Percentiles rank a stretch among this genome's conserved stretches.
Evolutionary conservation across 1,139 yeast genomes (phyloP).

Genomic region (Schwanniomyces etchellsii): DNA sequence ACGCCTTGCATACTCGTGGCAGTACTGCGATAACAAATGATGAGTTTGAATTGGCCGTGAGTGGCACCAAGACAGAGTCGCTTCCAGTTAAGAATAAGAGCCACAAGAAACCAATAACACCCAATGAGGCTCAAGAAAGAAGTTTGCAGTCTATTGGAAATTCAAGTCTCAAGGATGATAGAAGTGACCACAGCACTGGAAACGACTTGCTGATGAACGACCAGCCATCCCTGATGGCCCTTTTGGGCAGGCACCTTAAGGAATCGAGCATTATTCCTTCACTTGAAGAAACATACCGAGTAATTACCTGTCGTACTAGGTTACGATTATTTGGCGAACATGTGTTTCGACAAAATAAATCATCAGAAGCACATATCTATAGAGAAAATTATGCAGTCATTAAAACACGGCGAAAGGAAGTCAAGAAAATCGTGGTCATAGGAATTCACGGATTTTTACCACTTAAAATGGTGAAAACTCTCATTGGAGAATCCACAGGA

Average conservation of each 20-base stretch:
- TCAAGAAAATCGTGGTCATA: conserved; percentile 35
- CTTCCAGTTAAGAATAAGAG: conserved; percentile 34
- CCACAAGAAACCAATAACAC: conserved; percentile 29
- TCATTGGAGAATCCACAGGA: conserved; percentile 46
- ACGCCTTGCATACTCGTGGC: conserved; percentile 26
- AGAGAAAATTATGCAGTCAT: conserved; percentile 12
- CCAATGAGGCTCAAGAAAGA: conserved; percentile 32
- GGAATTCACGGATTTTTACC: conserved; percentile 53
- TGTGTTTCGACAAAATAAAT: conserved; percentile 20
- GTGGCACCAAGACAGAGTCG: conserved; percentile 33
- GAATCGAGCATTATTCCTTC: conserved; percentile 15
- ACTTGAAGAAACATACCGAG: conserved; percentile 27
- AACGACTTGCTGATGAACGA: too few relatives aligned
- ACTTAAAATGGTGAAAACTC: conserved; percentile 40
- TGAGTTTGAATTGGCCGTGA: conserved; percentile 33
- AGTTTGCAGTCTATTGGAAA: conserved; percentile 1
- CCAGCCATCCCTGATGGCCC: too few relatives aligned
- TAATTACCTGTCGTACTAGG: conserved; percentile 34
- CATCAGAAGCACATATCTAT: conserved; percentile 32
- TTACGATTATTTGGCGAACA: conserved; percentile 32
- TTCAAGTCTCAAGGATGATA: background rate
- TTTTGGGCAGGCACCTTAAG: too few relatives aligned
- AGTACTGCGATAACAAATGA: conserved; percentile 12
- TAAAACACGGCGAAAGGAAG: conserved; percentile 10
- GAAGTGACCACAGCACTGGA: background rate